Evolutionary conservation across 148 eudicot genomes (phyloP).

Genomic region (Nepenthes gracilis): DNA sequence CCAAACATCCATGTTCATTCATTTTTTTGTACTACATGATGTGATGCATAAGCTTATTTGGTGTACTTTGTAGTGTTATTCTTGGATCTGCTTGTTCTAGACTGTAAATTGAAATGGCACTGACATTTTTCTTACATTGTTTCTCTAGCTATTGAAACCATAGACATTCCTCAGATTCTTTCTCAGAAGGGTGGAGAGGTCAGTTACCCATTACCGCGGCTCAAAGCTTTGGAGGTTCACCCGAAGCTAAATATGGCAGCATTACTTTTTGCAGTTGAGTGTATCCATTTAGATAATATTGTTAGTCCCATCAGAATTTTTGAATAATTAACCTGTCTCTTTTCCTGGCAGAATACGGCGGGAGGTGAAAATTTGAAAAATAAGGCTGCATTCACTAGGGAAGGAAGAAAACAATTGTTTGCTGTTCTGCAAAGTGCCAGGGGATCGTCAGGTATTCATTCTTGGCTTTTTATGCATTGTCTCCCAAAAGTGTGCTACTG

Average conservation of each 20-base stretch:
- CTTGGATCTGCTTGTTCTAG: neutral
- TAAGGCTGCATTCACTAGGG: conserved; percentile 86
- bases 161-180: conserved; percentile 85
- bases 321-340: neutral
- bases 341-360: conserved; percentile 42
- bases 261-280: conserved; percentile 85
- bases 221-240: conserved; percentile 80
- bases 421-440: conserved; percentile 96
- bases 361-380: conserved; percentile 63
- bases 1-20: too few relatives aligned
- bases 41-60: neutral
- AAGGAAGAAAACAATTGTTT: conserved; percentile 94
- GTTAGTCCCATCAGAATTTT: neutral
- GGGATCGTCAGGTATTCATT: conserved; percentile 83
- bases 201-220: conserved; percentile 88
- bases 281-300: conserved; percentile 1
- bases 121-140: conserved; percentile 4
- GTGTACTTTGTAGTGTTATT: neutral
- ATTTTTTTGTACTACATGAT: too few relatives aligned
- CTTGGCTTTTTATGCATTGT: conserved; percentile 1
- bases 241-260: conserved; percentile 78
- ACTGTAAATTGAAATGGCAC: conserved; percentile 1
- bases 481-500: neutral
- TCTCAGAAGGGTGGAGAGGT: conserved; percentile 99
- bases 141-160: conserved; percentile 68